phyloP scores from a whole-genome alignment of 2,329 filamentous ascomycete species.

The Chalara sp. region DNA sequence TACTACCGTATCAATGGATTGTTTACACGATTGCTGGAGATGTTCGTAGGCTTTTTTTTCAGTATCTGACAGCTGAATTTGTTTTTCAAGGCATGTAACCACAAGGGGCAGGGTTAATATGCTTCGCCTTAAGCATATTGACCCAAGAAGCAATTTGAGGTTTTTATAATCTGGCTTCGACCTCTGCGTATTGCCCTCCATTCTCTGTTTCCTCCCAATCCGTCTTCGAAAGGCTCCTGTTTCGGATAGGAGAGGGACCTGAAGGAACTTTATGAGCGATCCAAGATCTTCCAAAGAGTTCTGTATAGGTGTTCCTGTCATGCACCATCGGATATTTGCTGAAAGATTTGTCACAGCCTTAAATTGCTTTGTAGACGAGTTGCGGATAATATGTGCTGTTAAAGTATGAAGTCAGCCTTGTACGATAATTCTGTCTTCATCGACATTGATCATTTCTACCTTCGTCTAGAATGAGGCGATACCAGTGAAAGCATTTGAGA shows the following conservation, averaged over 20 bases:
- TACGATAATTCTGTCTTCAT: background rate
- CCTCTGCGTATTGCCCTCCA: conserved; percentile 24
- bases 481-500: background rate
- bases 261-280: conserved; percentile 20
- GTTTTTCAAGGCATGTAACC: background rate
- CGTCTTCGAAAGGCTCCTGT: conserved; percentile 14
- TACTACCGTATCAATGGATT: too few species aligned
- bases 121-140: background rate
- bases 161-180: conserved; percentile 24
- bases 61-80: background rate
- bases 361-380: conserved; percentile 36
- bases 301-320: conserved; percentile 22
- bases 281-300: conserved; percentile 25
- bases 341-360: conserved; percentile 33
- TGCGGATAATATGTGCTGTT: conserved; percentile 44
- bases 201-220: conserved; percentile 15
- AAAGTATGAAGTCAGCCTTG: background rate
- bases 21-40: too few species aligned
- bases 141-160: background rate
- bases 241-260: conserved; percentile 6
- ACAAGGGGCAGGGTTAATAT: background rate
- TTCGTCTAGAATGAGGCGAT: background rate
- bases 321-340: conserved; percentile 32
- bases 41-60: too few species aligned
- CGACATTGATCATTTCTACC: background rate